Evolutionary conservation across 2,329 filamentous ascomycete genomes (phyloP).

Genomic region (Chrysoporthe austroafricana): DNA sequence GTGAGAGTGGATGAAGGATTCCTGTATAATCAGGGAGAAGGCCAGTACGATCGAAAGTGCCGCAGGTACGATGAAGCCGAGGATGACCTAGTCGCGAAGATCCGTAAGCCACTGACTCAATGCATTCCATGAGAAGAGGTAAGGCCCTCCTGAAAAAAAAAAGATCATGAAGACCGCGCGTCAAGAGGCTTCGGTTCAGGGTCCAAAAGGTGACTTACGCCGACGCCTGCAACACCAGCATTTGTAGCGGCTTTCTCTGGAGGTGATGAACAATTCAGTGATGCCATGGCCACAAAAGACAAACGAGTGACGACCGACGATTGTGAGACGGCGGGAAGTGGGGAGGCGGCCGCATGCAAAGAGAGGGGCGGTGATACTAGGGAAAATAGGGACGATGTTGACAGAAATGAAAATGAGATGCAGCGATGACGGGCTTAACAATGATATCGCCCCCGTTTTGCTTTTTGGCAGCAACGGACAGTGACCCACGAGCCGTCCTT

Average conservation of each 20-base stretch:
- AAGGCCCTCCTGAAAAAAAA: not conserved
- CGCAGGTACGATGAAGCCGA: slow-evolving; percentile 28
- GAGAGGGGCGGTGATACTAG: not conserved
- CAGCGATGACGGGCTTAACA: not conserved
- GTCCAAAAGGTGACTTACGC: slow-evolving; percentile 14
- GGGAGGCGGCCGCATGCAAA: slow-evolving; percentile 5
- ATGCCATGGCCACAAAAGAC: not conserved
- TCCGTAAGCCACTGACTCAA: not conserved
- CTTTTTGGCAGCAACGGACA: not conserved
- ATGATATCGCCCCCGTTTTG: not conserved
- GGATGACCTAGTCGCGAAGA: slow-evolving; percentile 20
- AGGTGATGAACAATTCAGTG: slow-evolving; percentile 10
- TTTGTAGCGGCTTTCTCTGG: slow-evolving; percentile 19
- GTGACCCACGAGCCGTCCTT: not conserved
- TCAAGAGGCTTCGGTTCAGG: not conserved
- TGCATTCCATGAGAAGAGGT: not conserved
- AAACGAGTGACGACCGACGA: slow-evolving; percentile 6
- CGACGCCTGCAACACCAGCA: slow-evolving; percentile 21
- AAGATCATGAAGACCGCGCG: not conserved
- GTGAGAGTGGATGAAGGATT: slow-evolving; percentile 23
- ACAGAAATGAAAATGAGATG: not conserved
- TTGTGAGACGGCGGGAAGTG: not conserved
- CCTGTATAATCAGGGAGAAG: slow-evolving; percentile 26
- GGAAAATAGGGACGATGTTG: not conserved
- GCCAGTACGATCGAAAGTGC: slow-evolving; percentile 22